Evolutionary conservation across 345 rosid genomes (phyloP), one percentile per base, ranked within the genome.

Genomic region (Cardiospermum halicacabum): DNA sequence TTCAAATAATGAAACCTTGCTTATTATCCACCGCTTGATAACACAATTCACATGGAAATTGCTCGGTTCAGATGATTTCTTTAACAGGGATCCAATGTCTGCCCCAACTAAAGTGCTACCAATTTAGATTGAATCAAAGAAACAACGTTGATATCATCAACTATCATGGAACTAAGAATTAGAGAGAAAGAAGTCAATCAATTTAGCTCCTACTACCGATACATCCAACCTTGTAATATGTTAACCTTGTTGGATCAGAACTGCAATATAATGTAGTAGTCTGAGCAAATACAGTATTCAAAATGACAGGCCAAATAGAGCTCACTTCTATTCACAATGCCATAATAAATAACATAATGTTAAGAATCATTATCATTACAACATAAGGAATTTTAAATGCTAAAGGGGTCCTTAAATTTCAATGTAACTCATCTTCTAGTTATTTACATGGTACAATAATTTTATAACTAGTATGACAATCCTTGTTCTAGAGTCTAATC

Each of bases 401-500:
- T 36, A 8, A 39, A 72, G 58, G 22, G 12, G 25, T 18, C 19
- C 50, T 0, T 13, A 10, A 48, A 13, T 32, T 25, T 22, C 7
- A 9, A 4, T 27, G 34, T 28, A 31, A n/a, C 27, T 30, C 49
- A 72, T 22, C 7, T 48, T 32, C 55, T 48, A 15, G 18, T 27
- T 10, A 27, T 58, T 53, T 53, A 64, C 59, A 64, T 53, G 10
- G 53, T 19, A 12, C 47, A 34, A 55, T 21, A 36, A 49, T 43
- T 48, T 4, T n/a, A n/a, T n/a, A n/a, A n/a, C n/a, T 18, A 37
- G 21, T n/a, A 55, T 24, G 19, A 36, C 15, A 22, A n/a, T 12
- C 40, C 54, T 26, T 32, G n/a, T 62, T 45, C 19, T 62, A 61
- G 2, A 28, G 32, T 31, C 37, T 21, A 56, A 69, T 68, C 26